Conservation (phyloP, 495 filamentous ascomycete species). For the Trichoderma asperelloides region DNA sequence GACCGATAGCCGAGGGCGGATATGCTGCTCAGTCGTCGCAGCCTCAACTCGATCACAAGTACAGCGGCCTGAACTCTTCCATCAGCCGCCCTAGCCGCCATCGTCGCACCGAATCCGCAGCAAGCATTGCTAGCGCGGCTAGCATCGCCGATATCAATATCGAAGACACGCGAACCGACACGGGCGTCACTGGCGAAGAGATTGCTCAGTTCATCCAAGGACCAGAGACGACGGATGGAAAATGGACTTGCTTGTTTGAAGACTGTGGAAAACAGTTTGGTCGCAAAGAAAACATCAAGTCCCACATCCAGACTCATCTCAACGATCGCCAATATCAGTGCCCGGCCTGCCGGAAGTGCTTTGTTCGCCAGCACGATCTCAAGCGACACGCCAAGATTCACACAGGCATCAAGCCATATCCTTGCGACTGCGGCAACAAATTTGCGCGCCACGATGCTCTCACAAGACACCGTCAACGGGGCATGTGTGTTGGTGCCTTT, state of each 20-base stretch:
- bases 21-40: constrained; percentile 19
- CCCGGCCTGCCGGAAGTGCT: constrained; percentile 81
- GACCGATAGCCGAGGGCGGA: not conserved
- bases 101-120: constrained; percentile 40
- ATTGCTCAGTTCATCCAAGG: constrained; percentile 78
- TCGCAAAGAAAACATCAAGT: constrained; percentile 94
- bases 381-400: constrained; percentile 97
- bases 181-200: constrained; percentile 78
- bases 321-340: constrained; percentile 91
- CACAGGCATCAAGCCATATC: constrained; percentile 84
- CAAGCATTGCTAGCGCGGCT: constrained; percentile 40
- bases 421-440: constrained; percentile 79
- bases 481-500: constrained; percentile 89
- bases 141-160: constrained; percentile 48
- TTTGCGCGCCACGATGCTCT: constrained; percentile 93
- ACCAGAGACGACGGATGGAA: constrained; percentile 61
- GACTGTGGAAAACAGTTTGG: constrained; percentile 80
- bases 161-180: constrained; percentile 48
- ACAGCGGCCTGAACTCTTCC: constrained; percentile 5
- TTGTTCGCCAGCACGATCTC: constrained; percentile 92
- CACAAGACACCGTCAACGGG: constrained; percentile 85
- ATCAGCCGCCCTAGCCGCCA: constrained; percentile 16
- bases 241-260: constrained; percentile 79
- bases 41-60: constrained; percentile 14
- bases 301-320: constrained; percentile 94